Conservation (phyloP, 768 basidiomycete genomes). For the Psilocybe cubensis region DNA sequence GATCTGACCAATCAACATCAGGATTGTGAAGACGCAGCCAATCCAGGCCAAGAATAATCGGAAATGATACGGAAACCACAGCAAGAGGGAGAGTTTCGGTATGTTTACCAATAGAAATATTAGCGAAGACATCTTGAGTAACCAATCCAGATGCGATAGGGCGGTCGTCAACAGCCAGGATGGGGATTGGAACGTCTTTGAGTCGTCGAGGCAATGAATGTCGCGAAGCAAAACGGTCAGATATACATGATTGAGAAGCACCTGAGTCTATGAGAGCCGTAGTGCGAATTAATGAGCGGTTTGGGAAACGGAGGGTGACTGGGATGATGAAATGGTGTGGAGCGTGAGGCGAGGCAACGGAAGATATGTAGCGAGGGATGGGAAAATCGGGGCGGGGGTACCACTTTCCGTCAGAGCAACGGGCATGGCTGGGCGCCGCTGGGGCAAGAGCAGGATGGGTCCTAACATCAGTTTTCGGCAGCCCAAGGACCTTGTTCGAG, state of each 20-base stretch:
- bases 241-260: slow-evolving; percentile 39
- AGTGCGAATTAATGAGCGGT: slow-evolving; percentile 31
- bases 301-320: slow-evolving; percentile 32
- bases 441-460: slow-evolving; percentile 19
- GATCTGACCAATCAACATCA: slow-evolving; percentile 33
- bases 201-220: slow-evolving; percentile 33
- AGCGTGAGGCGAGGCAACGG: slow-evolving; percentile 15
- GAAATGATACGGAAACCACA: slow-evolving; percentile 35
- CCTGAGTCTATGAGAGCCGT: slow-evolving; percentile 41
- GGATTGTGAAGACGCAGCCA: slow-evolving; percentile 42
- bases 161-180: slow-evolving; percentile 38
- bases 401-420: slow-evolving; percentile 20
- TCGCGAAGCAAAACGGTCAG: slow-evolving; percentile 31
- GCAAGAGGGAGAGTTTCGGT: slow-evolving; percentile 30
- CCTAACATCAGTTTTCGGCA: slow-evolving; percentile 27
- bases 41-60: slow-evolving; percentile 40
- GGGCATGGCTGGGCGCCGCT: slow-evolving; percentile 19
- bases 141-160: slow-evolving; percentile 43
- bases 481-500: slow-evolving; percentile 28
- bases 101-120: slow-evolving; percentile 30
- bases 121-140: slow-evolving; percentile 37
- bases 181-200: slow-evolving; percentile 34
- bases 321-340: slow-evolving; percentile 32
- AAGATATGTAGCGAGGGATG: slow-evolving; percentile 24
- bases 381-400: slow-evolving; percentile 13